Percentiles rank a stretch among this genome's conserved stretches.
These are phyloP conservation scores for Phytophthora cryptogea DNA, from an alignment of 352 stramenopile species.

Conservation along the genomic window DNA sequence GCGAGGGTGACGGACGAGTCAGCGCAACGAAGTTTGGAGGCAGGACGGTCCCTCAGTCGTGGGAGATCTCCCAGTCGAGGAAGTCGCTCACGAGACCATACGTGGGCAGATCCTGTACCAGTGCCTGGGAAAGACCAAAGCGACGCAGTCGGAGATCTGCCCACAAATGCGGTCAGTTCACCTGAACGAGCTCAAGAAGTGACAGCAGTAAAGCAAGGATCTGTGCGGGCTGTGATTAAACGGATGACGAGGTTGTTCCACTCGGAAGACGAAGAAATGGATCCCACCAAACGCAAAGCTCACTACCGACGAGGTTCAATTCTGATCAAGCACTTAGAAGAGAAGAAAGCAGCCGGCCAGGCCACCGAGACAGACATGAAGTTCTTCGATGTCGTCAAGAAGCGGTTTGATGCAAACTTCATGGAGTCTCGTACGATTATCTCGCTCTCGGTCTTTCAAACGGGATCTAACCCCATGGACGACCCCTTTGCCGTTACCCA, in stretches of 20 bases:
- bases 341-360: conserved; percentile 59
- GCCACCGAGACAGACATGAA: conserved; percentile 79
- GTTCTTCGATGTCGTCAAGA: conserved; percentile 82
- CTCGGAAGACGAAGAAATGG: conserved; percentile 44
- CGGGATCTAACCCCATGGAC: conserved; percentile 66
- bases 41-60: background rate
- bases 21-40: conserved; percentile 11
- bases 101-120: conserved; percentile 19
- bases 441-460: conserved; percentile 79
- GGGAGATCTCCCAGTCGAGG: conserved; percentile 5
- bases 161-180: conserved; percentile 12
- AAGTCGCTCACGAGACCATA: conserved; percentile 13
- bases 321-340: conserved; percentile 70
- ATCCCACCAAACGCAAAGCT: conserved; percentile 40
- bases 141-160: conserved; percentile 2
- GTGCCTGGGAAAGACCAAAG: conserved; percentile 1
- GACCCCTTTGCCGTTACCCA: conserved; percentile 75
- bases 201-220: conserved; percentile 25
- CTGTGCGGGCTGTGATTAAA: conserved; percentile 33
- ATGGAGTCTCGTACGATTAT: conserved; percentile 80
- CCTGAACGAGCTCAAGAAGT: conserved; percentile 4
- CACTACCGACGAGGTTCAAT: conserved; percentile 78
- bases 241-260: conserved; percentile 50
- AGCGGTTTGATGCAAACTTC: conserved; percentile 68
- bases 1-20: conserved; percentile 33